phyloP scores from a whole-genome alignment of 2,329 filamentous ascomycete species.

The Nemania diffusa region DNA sequence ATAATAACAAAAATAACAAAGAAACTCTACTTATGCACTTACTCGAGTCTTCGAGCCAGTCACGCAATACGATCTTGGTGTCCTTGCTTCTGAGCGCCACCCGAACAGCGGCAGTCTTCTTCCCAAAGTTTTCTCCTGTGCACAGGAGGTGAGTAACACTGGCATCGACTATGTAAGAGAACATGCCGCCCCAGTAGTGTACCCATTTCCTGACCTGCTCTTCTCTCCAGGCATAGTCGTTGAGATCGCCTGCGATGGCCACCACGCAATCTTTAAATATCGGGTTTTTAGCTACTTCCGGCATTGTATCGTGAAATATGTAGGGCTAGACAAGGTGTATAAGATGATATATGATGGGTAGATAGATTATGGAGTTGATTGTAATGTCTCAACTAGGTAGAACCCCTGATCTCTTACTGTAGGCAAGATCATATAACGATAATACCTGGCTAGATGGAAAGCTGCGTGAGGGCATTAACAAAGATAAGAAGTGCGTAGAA shows the following conservation, averaged over 20 bases:
- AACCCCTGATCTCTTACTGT: background rate
- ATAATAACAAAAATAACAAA: no score
- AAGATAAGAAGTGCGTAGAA: background rate
- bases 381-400: background rate
- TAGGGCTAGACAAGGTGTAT: no score
- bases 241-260: conserved; percentile 68
- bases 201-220: conserved; percentile 75
- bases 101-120: conserved; percentile 54
- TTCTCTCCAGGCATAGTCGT: conserved; percentile 55
- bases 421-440: background rate
- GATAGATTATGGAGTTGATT: background rate
- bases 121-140: conserved; percentile 69
- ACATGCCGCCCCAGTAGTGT: conserved; percentile 67
- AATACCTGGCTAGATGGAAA: background rate
- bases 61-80: conserved; percentile 56
- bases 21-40: no score
- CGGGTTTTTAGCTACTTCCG: conserved; percentile 4
- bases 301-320: background rate
- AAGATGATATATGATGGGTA: background rate
- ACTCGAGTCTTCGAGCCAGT: conserved; percentile 65
- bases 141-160: conserved; percentile 79
- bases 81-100: conserved; percentile 54
- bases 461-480: background rate
- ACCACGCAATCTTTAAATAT: conserved; percentile 64
- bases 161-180: conserved; percentile 60